A percentile compares a stretch with the other conserved stretches of the same genome.
These are phyloP conservation scores for Aspergillus mulundensis DNA, from an alignment of 495 filamentous ascomycete species.

Conservation along the genomic window DNA sequence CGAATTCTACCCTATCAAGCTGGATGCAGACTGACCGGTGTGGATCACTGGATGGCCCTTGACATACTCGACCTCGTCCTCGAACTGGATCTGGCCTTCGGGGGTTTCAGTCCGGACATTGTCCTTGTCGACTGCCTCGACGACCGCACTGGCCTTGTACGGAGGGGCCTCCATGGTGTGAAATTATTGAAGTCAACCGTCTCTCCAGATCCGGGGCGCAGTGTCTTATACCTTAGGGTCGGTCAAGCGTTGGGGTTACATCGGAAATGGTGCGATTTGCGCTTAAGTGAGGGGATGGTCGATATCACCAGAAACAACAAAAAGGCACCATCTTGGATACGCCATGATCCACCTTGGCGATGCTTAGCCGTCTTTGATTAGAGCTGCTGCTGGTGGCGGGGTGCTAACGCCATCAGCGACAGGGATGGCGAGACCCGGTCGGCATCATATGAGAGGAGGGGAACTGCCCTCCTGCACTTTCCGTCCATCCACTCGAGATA, in stretches of 20 bases:
- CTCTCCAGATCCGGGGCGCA: too few species aligned
- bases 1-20: too few species aligned
- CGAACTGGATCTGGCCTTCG: background rate
- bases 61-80: conserved; percentile 13
- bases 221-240: too few species aligned
- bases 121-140: background rate
- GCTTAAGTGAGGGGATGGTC: background rate
- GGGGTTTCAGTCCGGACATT: background rate
- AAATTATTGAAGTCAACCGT: background rate
- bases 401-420: background rate
- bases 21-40: conserved; percentile 21
- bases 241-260: background rate
- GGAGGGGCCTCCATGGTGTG: background rate
- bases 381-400: background rate
- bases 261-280: background rate
- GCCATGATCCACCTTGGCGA: background rate
- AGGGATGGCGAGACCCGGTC: background rate
- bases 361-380: background rate
- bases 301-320: background rate
- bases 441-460: background rate
- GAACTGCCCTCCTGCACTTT: background rate
- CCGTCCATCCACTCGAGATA: background rate
- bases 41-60: conserved; percentile 38
- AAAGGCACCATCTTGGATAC: background rate
- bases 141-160: background rate